Conservation (phyloP, 1,139 yeast genomes). For the Meyerozyma sp. region DNA sequence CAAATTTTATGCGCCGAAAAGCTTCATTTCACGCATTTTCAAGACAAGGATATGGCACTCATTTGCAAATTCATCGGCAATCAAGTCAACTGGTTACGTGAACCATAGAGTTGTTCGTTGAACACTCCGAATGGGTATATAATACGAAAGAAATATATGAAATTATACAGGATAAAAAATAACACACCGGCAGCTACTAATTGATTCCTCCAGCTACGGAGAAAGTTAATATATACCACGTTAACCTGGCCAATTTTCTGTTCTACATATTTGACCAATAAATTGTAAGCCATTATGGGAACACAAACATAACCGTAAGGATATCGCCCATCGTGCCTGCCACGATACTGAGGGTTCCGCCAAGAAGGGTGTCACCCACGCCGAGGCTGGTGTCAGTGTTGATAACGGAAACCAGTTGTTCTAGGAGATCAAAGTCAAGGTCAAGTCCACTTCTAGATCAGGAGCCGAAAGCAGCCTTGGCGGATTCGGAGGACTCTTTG, state of each 20-base stretch:
- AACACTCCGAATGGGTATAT: no score
- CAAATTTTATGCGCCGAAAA: constrained; percentile 23
- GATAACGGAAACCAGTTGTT: constrained; percentile 91
- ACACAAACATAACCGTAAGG: constrained; percentile 82
- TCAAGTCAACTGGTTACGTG: constrained; percentile 21
- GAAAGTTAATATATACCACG: no score
- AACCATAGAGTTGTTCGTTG: no score
- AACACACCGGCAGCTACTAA: no score
- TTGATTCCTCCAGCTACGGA: no score
- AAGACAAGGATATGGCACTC: constrained; percentile 15
- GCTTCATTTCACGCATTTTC: constrained; percentile 23
- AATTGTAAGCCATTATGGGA: no score
- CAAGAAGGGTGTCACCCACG: constrained; percentile 63
- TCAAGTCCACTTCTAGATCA: constrained; percentile 88
- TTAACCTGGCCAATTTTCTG: no score
- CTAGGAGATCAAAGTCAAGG: constrained; percentile 83
- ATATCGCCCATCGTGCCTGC: constrained; percentile 95
- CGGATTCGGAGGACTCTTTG: constrained; percentile 97
- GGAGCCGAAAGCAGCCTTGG: constrained; percentile 99
- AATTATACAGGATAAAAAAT: no score
- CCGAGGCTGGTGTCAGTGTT: constrained; percentile 94
- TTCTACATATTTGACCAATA: no score
- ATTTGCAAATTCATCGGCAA: constrained; percentile 24
- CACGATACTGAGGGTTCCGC: constrained; percentile 36
- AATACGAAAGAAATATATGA: no score